Evolutionary conservation across 495 filamentous ascomycete species (phyloP).

Genomic region (Niebla homalea): DNA sequence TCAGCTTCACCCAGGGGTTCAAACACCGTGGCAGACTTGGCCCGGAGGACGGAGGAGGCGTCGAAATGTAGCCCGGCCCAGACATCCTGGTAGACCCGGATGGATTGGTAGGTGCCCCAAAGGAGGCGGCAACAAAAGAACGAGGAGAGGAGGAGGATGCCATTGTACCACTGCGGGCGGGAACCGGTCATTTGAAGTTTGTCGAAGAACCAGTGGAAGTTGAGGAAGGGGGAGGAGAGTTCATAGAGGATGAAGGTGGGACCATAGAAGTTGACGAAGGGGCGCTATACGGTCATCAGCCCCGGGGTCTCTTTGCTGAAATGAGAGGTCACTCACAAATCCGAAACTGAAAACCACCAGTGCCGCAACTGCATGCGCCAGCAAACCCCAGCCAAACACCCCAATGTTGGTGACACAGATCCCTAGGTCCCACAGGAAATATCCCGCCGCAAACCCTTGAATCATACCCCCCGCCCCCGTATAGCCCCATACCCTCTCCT

Average conservation of each 20-base stretch:
- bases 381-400: conserved; percentile 77
- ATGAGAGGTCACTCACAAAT: conserved; percentile 53
- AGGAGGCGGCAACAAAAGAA: conserved; percentile 86
- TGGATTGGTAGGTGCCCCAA: conserved; percentile 79
- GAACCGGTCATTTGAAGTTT: conserved; percentile 91
- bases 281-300: conserved; percentile 42
- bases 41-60: neutral
- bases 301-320: neutral
- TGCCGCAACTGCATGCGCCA: conserved; percentile 80
- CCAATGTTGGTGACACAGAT: conserved; percentile 57
- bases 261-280: conserved; percentile 88
- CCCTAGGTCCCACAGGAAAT: conserved; percentile 87
- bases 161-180: conserved; percentile 71
- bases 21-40: neutral
- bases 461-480: conserved; percentile 70
- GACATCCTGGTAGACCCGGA: conserved; percentile 66
- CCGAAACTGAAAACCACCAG: conserved; percentile 79
- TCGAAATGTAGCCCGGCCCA: conserved; percentile 43
- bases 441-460: conserved; percentile 76
- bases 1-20: conserved; percentile 2
- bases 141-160: conserved; percentile 50
- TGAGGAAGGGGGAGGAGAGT: conserved; percentile 83
- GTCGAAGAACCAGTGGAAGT: conserved; percentile 99
- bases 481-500: conserved; percentile 82
- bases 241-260: conserved; percentile 93